Percentiles rank a stretch among this genome's conserved stretches.
These are phyloP conservation scores for Tirmania nivea DNA, from an alignment of 495 filamentous ascomycete species.

Conservation along the genomic window DNA sequence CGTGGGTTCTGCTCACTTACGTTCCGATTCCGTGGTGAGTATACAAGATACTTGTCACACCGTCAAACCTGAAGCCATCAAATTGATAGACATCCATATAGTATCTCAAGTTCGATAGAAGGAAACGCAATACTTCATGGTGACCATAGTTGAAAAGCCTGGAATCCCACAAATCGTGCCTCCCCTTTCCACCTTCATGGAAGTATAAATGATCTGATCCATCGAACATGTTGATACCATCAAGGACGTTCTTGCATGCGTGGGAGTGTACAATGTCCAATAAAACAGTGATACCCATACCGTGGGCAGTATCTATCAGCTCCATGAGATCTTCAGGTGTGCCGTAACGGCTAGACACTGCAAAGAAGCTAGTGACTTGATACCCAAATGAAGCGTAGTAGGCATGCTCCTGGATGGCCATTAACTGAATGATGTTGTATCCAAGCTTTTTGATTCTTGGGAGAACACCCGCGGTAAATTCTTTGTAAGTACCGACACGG, in stretches of 20 bases:
- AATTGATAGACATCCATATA: constrained; percentile 99
- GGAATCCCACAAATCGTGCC: constrained; percentile 87
- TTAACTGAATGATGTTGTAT: constrained; percentile 95
- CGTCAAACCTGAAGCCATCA: constrained; percentile 94
- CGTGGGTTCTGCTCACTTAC: constrained; percentile 33
- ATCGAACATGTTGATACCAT: constrained; percentile 88
- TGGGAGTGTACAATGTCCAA: constrained; percentile 96
- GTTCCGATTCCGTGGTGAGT: constrained; percentile 91
- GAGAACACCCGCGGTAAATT: constrained; percentile 82
- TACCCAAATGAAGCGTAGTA: constrained; percentile 99
- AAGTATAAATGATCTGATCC: constrained; percentile 90
- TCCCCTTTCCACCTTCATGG: constrained; percentile 61
- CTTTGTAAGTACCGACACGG: constrained; percentile 77
- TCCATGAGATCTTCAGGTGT: constrained; percentile 89
- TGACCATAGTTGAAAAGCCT: constrained; percentile 90
- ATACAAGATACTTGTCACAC: constrained; percentile 96
- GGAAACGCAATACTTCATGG: constrained; percentile 84
- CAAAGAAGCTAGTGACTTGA: constrained; percentile 96
- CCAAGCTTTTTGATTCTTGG: constrained; percentile 76
- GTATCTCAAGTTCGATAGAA: constrained; percentile 86
- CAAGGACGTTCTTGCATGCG: constrained; percentile 86
- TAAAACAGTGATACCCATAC: constrained; percentile 74
- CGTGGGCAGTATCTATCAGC: constrained; percentile 83
- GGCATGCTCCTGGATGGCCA: constrained; percentile 98
- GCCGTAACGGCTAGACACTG: constrained; percentile 87